A percentile compares a stretch with the other conserved stretches of the same genome.
Conservation (phyloP, 495 filamentous ascomycete genomes). For the Penicillium mononematosum region DNA sequence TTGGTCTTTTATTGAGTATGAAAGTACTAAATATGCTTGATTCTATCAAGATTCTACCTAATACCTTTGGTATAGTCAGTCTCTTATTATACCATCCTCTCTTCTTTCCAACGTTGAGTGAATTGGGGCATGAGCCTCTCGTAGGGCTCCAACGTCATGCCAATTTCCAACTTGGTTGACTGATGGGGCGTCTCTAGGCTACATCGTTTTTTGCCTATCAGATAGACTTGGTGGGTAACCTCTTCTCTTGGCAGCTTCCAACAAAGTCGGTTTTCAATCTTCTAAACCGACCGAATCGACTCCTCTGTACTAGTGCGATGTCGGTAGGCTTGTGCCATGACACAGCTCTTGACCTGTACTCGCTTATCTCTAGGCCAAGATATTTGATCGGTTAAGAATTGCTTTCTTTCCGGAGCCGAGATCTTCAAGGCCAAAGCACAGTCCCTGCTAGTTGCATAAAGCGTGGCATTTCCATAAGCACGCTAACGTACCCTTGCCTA, state of each 20-base stretch:
- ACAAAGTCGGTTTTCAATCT: slow-evolving; percentile 2
- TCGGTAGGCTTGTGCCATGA: neutral
- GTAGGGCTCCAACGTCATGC: neutral
- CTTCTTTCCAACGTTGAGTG: neutral
- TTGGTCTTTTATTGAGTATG: neutral
- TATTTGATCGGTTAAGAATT: neutral
- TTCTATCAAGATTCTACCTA: neutral
- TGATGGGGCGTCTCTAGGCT: slow-evolving; percentile 30
- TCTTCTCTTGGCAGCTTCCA: slow-evolving; percentile 5
- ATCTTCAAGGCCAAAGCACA: slow-evolving; percentile 4
- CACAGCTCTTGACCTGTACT: neutral
- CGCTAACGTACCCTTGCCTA: slow-evolving; percentile 14
- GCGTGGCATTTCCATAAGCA: slow-evolving; percentile 6
- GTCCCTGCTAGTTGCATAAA: neutral
- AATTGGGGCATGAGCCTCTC: neutral
- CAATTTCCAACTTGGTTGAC: slow-evolving; percentile 8
- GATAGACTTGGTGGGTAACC: slow-evolving; percentile 15
- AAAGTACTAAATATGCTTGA: neutral
- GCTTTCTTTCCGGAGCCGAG: neutral
- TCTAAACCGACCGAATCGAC: slow-evolving; percentile 4
- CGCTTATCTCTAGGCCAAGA: neutral
- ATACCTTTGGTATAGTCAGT: neutral
- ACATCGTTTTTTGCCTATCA: slow-evolving; percentile 28
- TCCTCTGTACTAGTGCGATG: neutral
- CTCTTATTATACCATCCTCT: neutral